Conservation (phyloP, 176 grass and related monocot genomes). For the Alopecurus myosuroides region DNA sequence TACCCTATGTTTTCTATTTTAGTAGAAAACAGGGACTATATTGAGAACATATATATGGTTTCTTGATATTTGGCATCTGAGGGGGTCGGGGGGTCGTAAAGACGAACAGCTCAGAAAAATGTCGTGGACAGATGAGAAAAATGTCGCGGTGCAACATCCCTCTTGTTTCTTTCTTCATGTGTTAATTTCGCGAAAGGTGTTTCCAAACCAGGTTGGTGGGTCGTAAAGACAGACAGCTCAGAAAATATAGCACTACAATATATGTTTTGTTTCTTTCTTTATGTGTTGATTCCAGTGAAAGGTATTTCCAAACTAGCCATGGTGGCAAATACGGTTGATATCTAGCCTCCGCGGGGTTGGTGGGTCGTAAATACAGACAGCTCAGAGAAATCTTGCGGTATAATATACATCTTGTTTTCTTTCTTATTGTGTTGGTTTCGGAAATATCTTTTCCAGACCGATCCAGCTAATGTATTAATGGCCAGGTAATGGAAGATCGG, state of each 20-base stretch:
- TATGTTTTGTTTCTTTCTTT: too few species aligned
- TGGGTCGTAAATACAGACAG: not conserved
- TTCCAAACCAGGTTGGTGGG: too few species aligned
- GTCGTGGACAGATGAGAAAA: too few species aligned
- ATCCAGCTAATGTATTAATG: not conserved
- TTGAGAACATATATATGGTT: not conserved
- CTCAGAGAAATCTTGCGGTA: not conserved
- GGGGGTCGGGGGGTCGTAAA: not conserved
- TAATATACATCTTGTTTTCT: not conserved
- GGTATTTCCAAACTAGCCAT: too few species aligned
- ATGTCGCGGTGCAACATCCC: too few species aligned
- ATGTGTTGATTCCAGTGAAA: too few species aligned
- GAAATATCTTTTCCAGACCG: not conserved
- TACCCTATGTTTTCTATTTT: not conserved
- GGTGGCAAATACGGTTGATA: too few species aligned
- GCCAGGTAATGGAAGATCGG: not conserved
- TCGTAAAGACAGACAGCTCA: too few species aligned
- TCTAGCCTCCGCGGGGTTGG: not conserved
- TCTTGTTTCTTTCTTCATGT: too few species aligned
- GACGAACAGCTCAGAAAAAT: not conserved
- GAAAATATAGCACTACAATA: too few species aligned
- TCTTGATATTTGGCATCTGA: not conserved
- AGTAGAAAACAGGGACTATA: not conserved
- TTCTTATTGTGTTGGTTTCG: not conserved
- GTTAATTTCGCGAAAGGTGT: too few species aligned